Conservation (phyloP, 1,284 basidiomycete genomes). For the Erythrobasidium hasegawianum region DNA sequence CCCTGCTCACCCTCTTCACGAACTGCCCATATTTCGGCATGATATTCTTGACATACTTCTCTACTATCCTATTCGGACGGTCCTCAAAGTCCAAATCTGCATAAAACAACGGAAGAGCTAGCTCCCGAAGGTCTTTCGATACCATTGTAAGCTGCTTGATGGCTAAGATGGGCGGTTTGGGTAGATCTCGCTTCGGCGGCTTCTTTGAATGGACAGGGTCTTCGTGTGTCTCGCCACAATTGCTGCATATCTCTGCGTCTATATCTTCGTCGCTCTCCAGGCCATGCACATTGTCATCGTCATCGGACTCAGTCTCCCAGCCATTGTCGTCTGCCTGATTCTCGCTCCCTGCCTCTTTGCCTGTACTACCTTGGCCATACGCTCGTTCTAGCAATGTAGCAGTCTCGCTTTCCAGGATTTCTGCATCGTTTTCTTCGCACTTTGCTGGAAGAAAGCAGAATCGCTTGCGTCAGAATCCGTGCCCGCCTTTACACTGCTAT, state of each 20-base stretch:
- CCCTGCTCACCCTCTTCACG: constrained; percentile 26
- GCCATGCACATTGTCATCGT: constrained; percentile 3
- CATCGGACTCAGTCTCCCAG: constrained; percentile 32
- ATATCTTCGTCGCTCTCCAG: too few species aligned
- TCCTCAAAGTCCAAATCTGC: constrained; percentile 25
- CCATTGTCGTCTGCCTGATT: constrained; percentile 11
- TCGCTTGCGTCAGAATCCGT: too few species aligned
- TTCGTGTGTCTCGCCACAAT: neutral
- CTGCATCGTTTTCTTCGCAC: constrained; percentile 30
- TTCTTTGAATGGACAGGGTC: neutral
- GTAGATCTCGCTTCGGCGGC: neutral
- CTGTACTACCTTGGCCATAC: neutral
- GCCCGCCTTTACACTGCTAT: too few species aligned
- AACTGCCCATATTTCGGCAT: constrained; percentile 28
- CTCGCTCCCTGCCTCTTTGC: neutral
- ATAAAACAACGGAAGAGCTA: constrained; percentile 20
- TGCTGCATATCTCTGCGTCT: neutral
- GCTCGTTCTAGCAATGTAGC: constrained; percentile 5
- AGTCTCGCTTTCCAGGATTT: constrained; percentile 6
- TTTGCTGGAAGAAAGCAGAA: constrained; percentile 12
- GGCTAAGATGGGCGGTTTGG: constrained; percentile 1
- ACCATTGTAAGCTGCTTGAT: constrained; percentile 22
- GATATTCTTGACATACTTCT: constrained; percentile 9
- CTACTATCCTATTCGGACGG: constrained; percentile 5
- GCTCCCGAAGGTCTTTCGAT: constrained; percentile 9